phyloP scores from a whole-genome alignment of 352 stramenopile species.

The Globisporangium emineosum region DNA sequence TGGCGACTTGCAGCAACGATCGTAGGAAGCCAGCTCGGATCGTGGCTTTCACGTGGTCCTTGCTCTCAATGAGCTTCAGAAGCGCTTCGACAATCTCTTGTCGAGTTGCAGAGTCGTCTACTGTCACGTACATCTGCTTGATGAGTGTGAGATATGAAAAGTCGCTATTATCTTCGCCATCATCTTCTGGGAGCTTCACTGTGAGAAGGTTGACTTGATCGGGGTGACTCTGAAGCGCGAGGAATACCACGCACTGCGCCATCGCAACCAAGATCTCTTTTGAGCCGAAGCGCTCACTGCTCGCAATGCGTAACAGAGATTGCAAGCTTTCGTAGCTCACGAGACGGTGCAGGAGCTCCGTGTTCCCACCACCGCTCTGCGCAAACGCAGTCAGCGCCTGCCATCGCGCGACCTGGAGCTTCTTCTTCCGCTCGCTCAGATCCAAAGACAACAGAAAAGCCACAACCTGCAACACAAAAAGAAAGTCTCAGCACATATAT shows the following conservation, averaged over 20 bases:
- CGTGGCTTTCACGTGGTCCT: slow-evolving; percentile 47
- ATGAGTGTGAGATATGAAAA: slow-evolving; percentile 40
- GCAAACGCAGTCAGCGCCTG: slow-evolving; percentile 17
- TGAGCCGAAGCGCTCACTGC: slow-evolving; percentile 30
- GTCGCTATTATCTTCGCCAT: neutral
- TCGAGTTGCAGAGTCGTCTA: slow-evolving; percentile 24
- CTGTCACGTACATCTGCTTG: slow-evolving; percentile 77
- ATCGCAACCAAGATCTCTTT: slow-evolving; percentile 36
- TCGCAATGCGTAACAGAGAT: slow-evolving; percentile 24
- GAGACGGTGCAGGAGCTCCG: neutral
- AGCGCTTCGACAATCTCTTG: slow-evolving; percentile 34
- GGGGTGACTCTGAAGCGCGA: slow-evolving; percentile 12
- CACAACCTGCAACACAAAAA: slow-evolving; percentile 1
- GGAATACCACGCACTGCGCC: slow-evolving; percentile 31
- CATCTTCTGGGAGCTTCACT: slow-evolving; percentile 10
- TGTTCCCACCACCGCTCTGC: neutral
- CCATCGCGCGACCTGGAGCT: slow-evolving; percentile 15
- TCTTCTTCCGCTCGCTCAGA: slow-evolving; percentile 15
- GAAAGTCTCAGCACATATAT: too few species aligned
- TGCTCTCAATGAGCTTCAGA: slow-evolving; percentile 26
- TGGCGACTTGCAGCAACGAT: slow-evolving; percentile 40
- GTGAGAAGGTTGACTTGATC: neutral
- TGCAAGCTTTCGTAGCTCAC: slow-evolving; percentile 10
- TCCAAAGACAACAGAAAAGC: slow-evolving; percentile 7
- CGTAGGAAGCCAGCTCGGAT: slow-evolving; percentile 39